Percentiles rank a stretch among this genome's conserved stretches.
These are phyloP conservation scores for Amanita rubescens DNA, from an alignment of 768 basidiomycete genomes.

Conservation along the genomic window DNA sequence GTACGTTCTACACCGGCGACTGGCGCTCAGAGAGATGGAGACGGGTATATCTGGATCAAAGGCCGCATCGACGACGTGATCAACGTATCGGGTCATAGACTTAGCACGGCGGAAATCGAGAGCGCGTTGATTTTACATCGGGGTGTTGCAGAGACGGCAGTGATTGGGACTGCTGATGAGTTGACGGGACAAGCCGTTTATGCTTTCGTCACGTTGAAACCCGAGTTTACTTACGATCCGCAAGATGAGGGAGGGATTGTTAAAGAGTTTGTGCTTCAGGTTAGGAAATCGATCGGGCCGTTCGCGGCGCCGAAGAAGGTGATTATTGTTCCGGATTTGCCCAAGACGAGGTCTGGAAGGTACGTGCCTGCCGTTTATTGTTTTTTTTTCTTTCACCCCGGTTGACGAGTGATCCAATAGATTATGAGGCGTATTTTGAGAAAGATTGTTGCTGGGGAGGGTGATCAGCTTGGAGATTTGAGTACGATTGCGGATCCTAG, in stretches of 20 bases:
- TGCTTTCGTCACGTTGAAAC: conserved; percentile 92
- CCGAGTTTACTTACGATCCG: conserved; percentile 76
- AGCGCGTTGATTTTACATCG: conserved; percentile 91
- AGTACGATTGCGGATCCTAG: conserved; percentile 87
- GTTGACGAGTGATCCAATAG: conserved; percentile 23
- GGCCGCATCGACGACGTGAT: conserved; percentile 97
- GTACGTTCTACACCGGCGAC: conserved; percentile 95
- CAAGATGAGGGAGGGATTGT: conserved; percentile 59
- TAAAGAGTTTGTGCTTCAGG: conserved; percentile 91
- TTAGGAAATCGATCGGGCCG: conserved; percentile 95
- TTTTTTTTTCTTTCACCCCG: background rate
- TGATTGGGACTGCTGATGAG: conserved; percentile 82
- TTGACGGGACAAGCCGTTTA: conserved; percentile 91
- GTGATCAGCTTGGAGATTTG: conserved; percentile 92
- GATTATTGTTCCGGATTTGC: conserved; percentile 74
- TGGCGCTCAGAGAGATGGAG: conserved; percentile 89
- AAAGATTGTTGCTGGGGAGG: conserved; percentile 93
- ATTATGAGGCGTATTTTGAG: conserved; percentile 96
- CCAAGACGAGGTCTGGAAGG: conserved; percentile 97
- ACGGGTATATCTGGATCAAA: conserved; percentile 99
- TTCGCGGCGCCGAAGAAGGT: conserved; percentile 97
- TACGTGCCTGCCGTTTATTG: conserved; percentile 20
- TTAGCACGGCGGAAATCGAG: conserved; percentile 98
- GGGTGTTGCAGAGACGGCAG: conserved; percentile 95
- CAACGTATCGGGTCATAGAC: conserved; percentile 95